Base-by-base conservation (phyloP, 805 yeast species). In the Diddensiella santjacobensis region DNA sequence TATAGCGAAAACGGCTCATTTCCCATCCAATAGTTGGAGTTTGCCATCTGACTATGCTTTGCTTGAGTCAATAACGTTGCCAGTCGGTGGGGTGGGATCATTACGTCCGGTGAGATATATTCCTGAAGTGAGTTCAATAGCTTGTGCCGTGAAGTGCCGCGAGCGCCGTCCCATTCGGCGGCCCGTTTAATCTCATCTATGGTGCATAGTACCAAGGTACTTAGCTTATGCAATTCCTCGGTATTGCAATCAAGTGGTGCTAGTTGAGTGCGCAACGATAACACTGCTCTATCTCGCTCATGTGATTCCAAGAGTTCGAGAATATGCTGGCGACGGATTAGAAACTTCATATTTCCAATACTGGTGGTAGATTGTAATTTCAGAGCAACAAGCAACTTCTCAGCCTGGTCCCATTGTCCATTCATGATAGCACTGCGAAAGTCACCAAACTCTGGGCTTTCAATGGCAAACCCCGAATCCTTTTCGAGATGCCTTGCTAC, bases 21-120 rank as follows among this genome's bases (percentile, higher is more conserved):
- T 2, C 51, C 48, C 45, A 51, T 45, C 40, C 49, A 51, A 39
- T 58, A 59, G 19, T 52, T 41, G 24, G 71, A 67, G 35, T 58
- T 56, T 0, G 71, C 65, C 18, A 65, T 60, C 57, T 81, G 84
- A 51, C 70, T 71, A 29, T 65, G 58, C 13, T 74, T 60, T 0
- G 87, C 77, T 54, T 82, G 84, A 11, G 69, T 64, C 10, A 81
- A 56, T 22, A 83, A 60, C 3, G 75, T 68, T 17, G 75, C 68
- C 6, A 83, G 61, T 24, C 87, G 65, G 23, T 70, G 71, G 43
- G 75, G 71, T 0, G 87, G 81, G 2, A 78, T 73, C 66, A 78
- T 64, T 44, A 73, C 74, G 44, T 74, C 70, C 0, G 84, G 76
- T 11, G 80, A 73, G 17, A 82, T 69, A 54, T 68, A 68, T 30